Base-by-base conservation (phyloP, 441 rosid species). In the Hypseocharis bilobata region DNA sequence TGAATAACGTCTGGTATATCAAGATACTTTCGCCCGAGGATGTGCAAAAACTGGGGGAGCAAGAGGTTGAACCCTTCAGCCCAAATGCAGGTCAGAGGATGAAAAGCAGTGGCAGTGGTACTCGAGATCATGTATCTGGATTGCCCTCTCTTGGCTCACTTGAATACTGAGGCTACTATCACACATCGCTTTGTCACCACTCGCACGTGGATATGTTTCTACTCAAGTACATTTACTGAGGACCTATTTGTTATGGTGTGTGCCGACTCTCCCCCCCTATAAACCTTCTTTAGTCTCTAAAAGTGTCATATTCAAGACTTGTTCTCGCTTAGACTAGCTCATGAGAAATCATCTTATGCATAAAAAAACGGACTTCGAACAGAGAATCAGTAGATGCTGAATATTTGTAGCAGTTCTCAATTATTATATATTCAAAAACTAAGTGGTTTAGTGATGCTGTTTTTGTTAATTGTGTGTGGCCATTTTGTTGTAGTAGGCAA, bases 1-100 rank as follows among this genome's bases (percentile, higher is more conserved):
- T 52, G 23, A 52, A 52, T 22, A 52, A 52, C 57, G 57, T 52
- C 57, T 52, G 57, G 57, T 52, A 52, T 23, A 52, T 52, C 26
- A 52, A 52, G 57, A 52, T 52, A 52, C 57, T 52, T 22, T 52
- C 57, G 10, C 57, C 57, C 0, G 57, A 52, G 13, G 57, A 52
- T 23, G 57, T 52, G 57, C 57, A 52, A 23, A 52, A 52, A 11
- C 7, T 52, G 57, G 57, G 57, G 13, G 57, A 52, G 57, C 57
- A 52, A 52, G 57, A 52, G 28, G 23, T 52, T 8, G 57, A 52
- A 52, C 57, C 55, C 23, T 47, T 47, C 55, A 47, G 55, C 25
- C 55, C 57, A 23, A 52, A 52, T 23, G 57, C 57, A 52, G 57
- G 57, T 22, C 57, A 23, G 57, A 22, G 57, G 57, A 23, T 52